phyloP scores from a whole-genome alignment of 306 rosid genomes.

The Prunus kanzakura region DNA sequence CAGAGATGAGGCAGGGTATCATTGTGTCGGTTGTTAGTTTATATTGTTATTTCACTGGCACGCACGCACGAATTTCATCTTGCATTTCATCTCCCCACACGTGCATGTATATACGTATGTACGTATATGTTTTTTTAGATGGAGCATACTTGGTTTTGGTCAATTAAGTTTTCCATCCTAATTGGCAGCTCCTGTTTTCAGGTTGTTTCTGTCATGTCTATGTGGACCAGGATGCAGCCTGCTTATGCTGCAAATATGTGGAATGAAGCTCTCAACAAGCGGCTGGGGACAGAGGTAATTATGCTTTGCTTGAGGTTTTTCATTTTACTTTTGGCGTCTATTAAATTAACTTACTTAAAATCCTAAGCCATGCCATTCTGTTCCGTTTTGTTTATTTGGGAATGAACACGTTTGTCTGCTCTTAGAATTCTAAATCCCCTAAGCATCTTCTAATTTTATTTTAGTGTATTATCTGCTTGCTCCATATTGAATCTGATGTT shows the following conservation, averaged over 20 bases:
- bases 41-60: neutral
- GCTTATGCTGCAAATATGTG: slow-evolving; percentile 98
- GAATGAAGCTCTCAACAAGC: slow-evolving; percentile 98
- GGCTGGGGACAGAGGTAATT: slow-evolving; percentile 85
- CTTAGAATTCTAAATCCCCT: neutral
- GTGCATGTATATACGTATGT: neutral
- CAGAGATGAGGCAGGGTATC: neutral
- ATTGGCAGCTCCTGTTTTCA: slow-evolving; percentile 34
- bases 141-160: neutral
- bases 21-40: neutral
- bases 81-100: neutral
- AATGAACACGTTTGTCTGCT: neutral
- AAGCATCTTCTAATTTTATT: neutral
- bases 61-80: neutral
- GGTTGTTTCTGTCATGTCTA: slow-evolving; percentile 99
- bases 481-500: slow-evolving; percentile 3
- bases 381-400: neutral
- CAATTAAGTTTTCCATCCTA: slow-evolving; percentile 11
- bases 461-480: neutral
- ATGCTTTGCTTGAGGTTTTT: neutral
- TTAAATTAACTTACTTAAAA: neutral
- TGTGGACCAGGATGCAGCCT: slow-evolving; percentile 98
- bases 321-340: neutral
- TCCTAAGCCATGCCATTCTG: neutral
- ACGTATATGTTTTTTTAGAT: neutral